Conservation (phyloP, 768 basidiomycete genomes). For the Mrakia gelida region DNA sequence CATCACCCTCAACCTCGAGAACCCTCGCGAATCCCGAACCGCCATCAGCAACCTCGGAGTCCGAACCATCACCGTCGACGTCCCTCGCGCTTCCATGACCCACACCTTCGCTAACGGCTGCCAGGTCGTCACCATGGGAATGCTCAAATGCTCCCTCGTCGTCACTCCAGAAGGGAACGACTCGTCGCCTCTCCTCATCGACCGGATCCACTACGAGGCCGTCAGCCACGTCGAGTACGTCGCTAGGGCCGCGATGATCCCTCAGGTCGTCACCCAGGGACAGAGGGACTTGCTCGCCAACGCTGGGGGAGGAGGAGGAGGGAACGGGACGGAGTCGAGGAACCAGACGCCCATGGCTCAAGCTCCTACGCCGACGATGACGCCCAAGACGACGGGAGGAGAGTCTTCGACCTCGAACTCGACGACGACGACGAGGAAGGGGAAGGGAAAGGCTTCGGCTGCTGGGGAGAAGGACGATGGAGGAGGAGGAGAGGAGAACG, state of each 20-base stretch:
- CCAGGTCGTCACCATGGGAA: constrained; percentile 27
- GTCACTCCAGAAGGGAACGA: constrained; percentile 12
- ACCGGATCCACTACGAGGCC: constrained; percentile 26
- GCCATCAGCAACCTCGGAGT: neutral
- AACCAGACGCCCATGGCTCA: constrained; percentile 16
- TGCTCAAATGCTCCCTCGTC: constrained; percentile 27
- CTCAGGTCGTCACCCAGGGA: neutral
- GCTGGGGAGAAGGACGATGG: neutral
- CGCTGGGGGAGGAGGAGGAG: neutral
- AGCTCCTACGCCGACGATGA: constrained; percentile 30
- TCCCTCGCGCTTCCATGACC: constrained; percentile 28
- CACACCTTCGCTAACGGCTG: constrained; percentile 27
- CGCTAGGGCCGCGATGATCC: constrained; percentile 7
- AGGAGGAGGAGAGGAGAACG: neutral
- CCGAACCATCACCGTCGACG: constrained; percentile 29
- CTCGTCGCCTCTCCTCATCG: constrained; percentile 6
- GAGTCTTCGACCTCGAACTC: neutral
- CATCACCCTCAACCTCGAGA: constrained; percentile 31
- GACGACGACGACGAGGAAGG: neutral
- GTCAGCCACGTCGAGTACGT: constrained; percentile 23
- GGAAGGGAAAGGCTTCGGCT: constrained; percentile 2
- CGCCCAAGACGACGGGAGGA: constrained; percentile 14
- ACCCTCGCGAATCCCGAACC: constrained; percentile 28
- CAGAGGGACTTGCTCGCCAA: neutral
- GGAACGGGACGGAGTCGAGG: neutral